Evolutionary conservation across 78 protist species (phyloP).

Genomic region (Paulinella micropora): DNA sequence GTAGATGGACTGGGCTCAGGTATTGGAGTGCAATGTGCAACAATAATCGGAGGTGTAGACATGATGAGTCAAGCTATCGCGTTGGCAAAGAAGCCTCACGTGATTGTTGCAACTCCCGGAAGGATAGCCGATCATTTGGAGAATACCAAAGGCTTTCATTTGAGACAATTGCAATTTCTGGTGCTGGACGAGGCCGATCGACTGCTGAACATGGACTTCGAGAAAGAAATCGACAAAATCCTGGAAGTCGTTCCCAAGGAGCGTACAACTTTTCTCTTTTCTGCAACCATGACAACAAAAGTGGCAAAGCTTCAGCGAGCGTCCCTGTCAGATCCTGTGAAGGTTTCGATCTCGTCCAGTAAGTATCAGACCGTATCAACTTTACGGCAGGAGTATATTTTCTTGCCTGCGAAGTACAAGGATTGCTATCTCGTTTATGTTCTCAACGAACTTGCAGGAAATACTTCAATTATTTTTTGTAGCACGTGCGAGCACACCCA

Average conservation of each 20-base stretch:
- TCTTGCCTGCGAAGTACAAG: conserved; percentile 70
- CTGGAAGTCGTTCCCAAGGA: conserved; percentile 51
- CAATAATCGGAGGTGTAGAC: conserved; percentile 12
- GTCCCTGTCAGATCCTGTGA: conserved; percentile 72
- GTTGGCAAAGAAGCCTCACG: conserved; percentile 79
- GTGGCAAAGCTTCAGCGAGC: conserved; percentile 78
- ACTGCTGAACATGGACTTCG: conserved; percentile 79
- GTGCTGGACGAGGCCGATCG: conserved; percentile 94
- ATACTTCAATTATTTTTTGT: not conserved
- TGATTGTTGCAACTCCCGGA: conserved; percentile 93
- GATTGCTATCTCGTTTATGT: conserved; percentile 59
- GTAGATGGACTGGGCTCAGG: conserved; percentile 71
- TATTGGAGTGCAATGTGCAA: not conserved
- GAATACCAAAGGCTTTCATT: conserved; percentile 78
- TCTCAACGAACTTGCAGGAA: conserved; percentile 43
- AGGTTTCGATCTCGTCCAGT: not conserved
- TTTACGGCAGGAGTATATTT: conserved; percentile 66
- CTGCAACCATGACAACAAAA: conserved; percentile 95
- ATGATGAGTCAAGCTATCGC: conserved; percentile 51
- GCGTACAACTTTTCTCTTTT: conserved; percentile 65
- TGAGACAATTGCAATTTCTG: conserved; percentile 11
- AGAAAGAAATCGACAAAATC: conserved; percentile 53
- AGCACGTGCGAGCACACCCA: conserved; percentile 20
- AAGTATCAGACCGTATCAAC: conserved; percentile 54
- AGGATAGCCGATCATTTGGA: conserved; percentile 72